phyloP scores from a whole-genome alignment of 2,329 filamentous ascomycete genomes.

The Chalaropsis ovoidea region DNA sequence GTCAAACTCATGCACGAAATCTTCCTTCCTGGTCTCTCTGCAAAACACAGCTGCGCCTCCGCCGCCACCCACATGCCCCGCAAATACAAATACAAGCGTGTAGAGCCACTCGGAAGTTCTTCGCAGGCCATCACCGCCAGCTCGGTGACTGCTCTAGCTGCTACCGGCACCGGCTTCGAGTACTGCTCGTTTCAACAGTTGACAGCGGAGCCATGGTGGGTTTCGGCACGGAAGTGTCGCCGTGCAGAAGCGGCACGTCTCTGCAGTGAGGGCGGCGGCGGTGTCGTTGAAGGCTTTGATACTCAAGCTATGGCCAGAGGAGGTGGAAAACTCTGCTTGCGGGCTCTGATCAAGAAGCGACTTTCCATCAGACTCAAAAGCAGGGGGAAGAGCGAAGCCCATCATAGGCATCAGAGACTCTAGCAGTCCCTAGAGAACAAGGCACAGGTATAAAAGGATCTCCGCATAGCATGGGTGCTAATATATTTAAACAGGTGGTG shows the following conservation, averaged over 20 bases:
- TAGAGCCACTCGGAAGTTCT: not conserved
- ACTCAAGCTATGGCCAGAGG: not conserved
- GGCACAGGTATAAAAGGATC: too few relatives aligned
- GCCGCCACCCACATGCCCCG: not conserved
- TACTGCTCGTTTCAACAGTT: constrained; percentile 14
- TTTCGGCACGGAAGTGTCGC: not conserved
- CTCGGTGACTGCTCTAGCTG: not conserved
- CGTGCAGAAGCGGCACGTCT: not conserved
- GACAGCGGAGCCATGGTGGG: constrained; percentile 15
- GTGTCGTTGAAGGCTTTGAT: not conserved
- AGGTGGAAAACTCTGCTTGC: not conserved
- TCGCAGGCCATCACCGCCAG: not conserved
- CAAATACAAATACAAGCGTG: not conserved
- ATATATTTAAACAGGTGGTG: too few relatives aligned
- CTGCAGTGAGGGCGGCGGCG: not conserved
- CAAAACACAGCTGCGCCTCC: not conserved
- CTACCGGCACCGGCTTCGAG: not conserved
- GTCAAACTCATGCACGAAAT: not conserved
- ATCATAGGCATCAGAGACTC: too few relatives aligned
- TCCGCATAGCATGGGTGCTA: too few relatives aligned
- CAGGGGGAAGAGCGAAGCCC: not conserved
- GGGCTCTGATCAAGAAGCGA: not conserved
- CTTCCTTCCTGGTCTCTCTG: not conserved
- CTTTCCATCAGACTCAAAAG: not conserved
- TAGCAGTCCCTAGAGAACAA: too few relatives aligned